phyloP scores from a whole-genome alignment of 2,329 filamentous ascomycete species.

The Pseudocercospora vitis region DNA sequence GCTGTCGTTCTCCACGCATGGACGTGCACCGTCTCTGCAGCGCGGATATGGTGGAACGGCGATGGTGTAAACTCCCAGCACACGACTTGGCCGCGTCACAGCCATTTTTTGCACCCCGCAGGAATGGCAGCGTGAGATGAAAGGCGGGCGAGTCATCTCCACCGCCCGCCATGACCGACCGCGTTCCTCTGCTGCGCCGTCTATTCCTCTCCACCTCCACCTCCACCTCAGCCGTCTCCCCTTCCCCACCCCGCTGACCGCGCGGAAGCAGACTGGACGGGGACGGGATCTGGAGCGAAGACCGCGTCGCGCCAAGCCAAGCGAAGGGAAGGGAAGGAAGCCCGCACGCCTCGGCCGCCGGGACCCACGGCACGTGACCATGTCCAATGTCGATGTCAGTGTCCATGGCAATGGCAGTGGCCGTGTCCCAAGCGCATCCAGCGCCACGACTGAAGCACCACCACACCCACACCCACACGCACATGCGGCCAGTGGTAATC shows the following conservation, averaged over 20 bases:
- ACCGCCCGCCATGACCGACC: no score
- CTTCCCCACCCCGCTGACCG: constrained; percentile 10
- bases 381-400: constrained; percentile 11
- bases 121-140: no score
- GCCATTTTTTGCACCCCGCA: neutral
- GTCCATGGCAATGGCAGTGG: no score
- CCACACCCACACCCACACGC: no score
- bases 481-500: constrained; percentile 20
- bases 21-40: no score
- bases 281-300: no score
- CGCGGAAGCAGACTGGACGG: constrained; percentile 9
- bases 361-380: constrained; percentile 6
- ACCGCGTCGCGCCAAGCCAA: no score
- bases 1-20: no score
- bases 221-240: constrained; percentile 13
- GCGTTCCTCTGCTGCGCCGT: no score
- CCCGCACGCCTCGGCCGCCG: neutral
- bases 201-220: constrained; percentile 10
- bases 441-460: no score
- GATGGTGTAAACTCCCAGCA: neutral
- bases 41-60: neutral
- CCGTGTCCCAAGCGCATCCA: no score
- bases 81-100: neutral
- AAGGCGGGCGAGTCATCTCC: no score
- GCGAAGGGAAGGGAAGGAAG: neutral